Evolutionary conservation across 2,329 filamentous ascomycete species (phyloP).

Genomic region (Ophiocordyceps unilateralis): DNA sequence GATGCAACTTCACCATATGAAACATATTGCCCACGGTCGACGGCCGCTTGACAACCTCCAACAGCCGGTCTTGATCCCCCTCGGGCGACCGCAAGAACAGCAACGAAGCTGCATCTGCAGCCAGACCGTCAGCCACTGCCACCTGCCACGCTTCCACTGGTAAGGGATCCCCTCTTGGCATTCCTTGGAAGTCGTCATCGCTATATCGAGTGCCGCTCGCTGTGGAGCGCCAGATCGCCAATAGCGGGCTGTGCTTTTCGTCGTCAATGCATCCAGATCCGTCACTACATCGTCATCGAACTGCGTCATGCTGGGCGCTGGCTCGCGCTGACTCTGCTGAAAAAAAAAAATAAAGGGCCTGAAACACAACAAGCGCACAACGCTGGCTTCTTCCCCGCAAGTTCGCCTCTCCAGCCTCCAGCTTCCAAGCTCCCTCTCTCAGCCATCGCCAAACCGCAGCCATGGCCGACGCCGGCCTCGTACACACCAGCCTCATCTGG

Average conservation of each 20-base stretch:
- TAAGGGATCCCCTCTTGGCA: no score
- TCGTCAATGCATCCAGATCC: neutral
- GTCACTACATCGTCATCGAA: neutral
- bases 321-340: neutral
- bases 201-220: no score
- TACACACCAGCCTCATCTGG: conserved; percentile 89
- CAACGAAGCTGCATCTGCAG: no score
- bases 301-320: neutral
- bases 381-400: neutral
- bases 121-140: no score
- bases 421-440: neutral
- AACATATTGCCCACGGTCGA: no score
- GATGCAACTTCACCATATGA: no score
- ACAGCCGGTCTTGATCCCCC: no score
- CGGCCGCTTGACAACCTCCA: no score
- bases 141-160: no score
- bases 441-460: conserved; percentile 1
- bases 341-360: neutral
- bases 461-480: conserved; percentile 37
- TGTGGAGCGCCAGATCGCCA: neutral
- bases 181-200: no score
- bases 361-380: neutral
- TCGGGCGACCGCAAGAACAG: no score
- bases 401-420: neutral
- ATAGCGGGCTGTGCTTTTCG: neutral